Base-by-base conservation (phyloP, 2,329 filamentous ascomycete genomes). In the Chaetomiaceae sp. region DNA sequence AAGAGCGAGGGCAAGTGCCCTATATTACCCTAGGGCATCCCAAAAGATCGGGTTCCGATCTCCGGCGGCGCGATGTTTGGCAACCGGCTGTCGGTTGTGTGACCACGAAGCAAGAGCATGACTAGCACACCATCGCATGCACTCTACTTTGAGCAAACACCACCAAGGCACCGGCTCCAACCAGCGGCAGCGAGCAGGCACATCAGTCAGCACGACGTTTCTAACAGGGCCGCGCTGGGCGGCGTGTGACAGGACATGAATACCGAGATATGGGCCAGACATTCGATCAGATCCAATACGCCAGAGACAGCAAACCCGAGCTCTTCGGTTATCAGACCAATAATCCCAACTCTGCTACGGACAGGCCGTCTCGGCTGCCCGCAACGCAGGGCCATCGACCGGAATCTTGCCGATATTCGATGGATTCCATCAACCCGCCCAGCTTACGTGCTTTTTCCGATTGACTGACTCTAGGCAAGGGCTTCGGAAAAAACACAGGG, bases 101-200 rank as follows among this genome's bases (percentile, higher is more conserved):
- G 56, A 57, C 55, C 42, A 60, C 47, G 52, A 54, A 57, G 37
- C 20, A 53, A 57, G 53, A 58, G 56, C 58, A 60, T 61, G 57
- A 55, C 40, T 52, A 60, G 63, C 58, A 63, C 23, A 58, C 55
- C 59, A 56, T 63, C 60, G 53, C 53, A 64, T 58, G 58, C 51
- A 37, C 21, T 54, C 47, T 59, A 16, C 53, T 49, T 40, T 36
- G 14, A 30, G 48, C 41, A 23, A 14, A 45, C 43, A 41, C 18
- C 27, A 23, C 6, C 36, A 25, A 16, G 41, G 11, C 20, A 34
- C 14, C 14, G 11, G 18, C 11, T 36, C 33, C 14, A 7, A 16
- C 20, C 5, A 18, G 27, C 42, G 43, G 25, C 27, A 27, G 14
- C 14, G 16, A 30, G 18, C 29, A n/a, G 44, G 30, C 33, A 32